phyloP scores from a whole-genome alignment of 208 protist species.

The Crithidia bombi region DNA sequence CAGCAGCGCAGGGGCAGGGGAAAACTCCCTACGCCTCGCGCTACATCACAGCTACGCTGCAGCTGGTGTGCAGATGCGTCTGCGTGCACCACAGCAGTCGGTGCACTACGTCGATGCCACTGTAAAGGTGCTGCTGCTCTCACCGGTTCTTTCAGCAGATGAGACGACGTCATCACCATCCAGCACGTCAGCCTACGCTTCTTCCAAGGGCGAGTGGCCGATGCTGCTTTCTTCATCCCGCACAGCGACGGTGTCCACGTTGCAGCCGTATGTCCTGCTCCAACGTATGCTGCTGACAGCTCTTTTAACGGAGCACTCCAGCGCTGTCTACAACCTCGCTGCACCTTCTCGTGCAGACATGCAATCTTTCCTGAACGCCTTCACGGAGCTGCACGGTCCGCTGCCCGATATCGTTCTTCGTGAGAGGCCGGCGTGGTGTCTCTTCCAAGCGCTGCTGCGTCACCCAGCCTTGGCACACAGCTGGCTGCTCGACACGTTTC shows the following conservation, averaged over 20 bases:
- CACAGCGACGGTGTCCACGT: not conserved
- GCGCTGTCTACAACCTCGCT: not conserved
- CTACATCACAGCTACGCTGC: slow-evolving; percentile 29
- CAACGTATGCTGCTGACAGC: slow-evolving; percentile 12
- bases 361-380: slow-evolving; percentile 2
- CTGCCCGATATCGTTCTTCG: not conserved
- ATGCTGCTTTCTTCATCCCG: slow-evolving; percentile 28
- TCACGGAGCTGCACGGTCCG: not conserved
- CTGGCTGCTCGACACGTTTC: slow-evolving; percentile 45
- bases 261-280: slow-evolving; percentile 11
- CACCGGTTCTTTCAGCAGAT: not conserved
- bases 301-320: not conserved
- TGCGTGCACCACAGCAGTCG: slow-evolving; percentile 1
- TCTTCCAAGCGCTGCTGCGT: slow-evolving; percentile 16
- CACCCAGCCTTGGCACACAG: slow-evolving; percentile 25
- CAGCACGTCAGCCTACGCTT: not conserved
- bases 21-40: not conserved
- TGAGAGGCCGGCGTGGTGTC: slow-evolving; percentile 22
- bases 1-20: not conserved
- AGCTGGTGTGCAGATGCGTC: slow-evolving; percentile 15
- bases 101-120: slow-evolving; percentile 22
- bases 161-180: not conserved
- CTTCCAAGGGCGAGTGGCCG: slow-evolving; percentile 13
- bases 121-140: slow-evolving; percentile 23
- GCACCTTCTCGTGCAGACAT: not conserved